Evolutionary conservation across 768 basidiomycete species (phyloP).

Genomic region (Suillus lakei): DNA sequence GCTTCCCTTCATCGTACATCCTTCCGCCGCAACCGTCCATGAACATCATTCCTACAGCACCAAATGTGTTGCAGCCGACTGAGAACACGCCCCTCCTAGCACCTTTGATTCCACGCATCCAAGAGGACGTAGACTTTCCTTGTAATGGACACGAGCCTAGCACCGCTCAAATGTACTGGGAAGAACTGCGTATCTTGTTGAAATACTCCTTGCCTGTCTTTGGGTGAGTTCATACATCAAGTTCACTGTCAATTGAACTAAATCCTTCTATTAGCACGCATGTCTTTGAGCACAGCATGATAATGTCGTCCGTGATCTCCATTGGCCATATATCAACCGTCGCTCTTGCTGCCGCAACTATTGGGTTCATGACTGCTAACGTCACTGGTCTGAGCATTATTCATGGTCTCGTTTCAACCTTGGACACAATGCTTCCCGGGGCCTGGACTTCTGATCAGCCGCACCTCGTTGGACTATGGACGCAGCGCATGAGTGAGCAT

Average conservation of each 20-base stretch:
- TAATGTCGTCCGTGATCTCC: constrained; percentile 85
- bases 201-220: constrained; percentile 78
- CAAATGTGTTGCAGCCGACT: constrained; percentile 14
- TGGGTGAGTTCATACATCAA: constrained; percentile 50
- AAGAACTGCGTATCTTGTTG: constrained; percentile 60
- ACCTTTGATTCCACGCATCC: constrained; percentile 55
- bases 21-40: constrained; percentile 29
- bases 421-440: constrained; percentile 92
- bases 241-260: background rate
- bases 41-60: constrained; percentile 29
- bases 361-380: constrained; percentile 77
- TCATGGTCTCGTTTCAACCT: constrained; percentile 80
- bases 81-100: constrained; percentile 66
- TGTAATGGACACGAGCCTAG: constrained; percentile 31
- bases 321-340: constrained; percentile 92
- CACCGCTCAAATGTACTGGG: constrained; percentile 44
- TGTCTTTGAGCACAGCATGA: constrained; percentile 84
- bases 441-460: constrained; percentile 94
- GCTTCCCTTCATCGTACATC: constrained; percentile 39
- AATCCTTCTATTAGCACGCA: constrained; percentile 57
- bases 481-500: constrained; percentile 81
- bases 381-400: constrained; percentile 65
- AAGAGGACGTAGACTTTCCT: constrained; percentile 42
- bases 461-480: constrained; percentile 86
- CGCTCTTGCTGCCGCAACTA: constrained; percentile 82